Base-by-base conservation (phyloP, 2,329 filamentous ascomycete genomes). In the Corinectria fuckeliana region DNA sequence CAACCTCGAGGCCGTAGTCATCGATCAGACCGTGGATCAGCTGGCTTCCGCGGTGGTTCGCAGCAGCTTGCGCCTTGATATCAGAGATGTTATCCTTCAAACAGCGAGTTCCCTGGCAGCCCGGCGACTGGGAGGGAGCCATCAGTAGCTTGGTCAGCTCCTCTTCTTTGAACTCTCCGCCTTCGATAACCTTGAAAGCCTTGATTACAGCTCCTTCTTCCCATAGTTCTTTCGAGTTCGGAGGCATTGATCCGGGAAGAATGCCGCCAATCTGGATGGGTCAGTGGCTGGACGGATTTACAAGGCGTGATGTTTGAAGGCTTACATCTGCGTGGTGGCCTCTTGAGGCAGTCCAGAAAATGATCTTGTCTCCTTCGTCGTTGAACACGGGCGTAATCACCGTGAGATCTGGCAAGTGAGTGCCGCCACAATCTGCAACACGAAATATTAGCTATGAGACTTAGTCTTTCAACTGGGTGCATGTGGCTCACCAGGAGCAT, bases 61-160 rank as follows among this genome's bases (percentile, higher is more conserved):
- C 90, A 0, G 91, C 91, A 13, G 93, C 88, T 71, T 93, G 91
- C 0, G 91, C 91, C 72, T 92, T 91, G 20, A 94, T 79, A 70
- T 94, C 91, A 45, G 91, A 93, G 63, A 94, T 81, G 70, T 93
- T 93, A 72, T 94, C 91, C 10, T 85, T 87, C 1, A 93, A 79
- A 73, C 90, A 92, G 44, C 91, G 80, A 1, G 91, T 92, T 1
- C 91, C 91, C 55, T 87, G 89, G 74, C 90, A 93, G 0, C 89
- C 91, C 1, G 87, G 85, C 63, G 91, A 87, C 67, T 89, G 81
- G 0, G 90, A 88, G 0, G 91, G 91, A 64, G 92, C 89, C 25
- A 88, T 81, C 51, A 94, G 79, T 0, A 91, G 77, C 63, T 93
- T 85, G 0, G 83, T 87, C 50, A 93, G 89, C 5, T 89, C 83